These are phyloP conservation scores for Anthracocystis panici-leucophaei DNA, from an alignment of 1,284 basidiomycete species.

Conservation along the genomic window DNA sequence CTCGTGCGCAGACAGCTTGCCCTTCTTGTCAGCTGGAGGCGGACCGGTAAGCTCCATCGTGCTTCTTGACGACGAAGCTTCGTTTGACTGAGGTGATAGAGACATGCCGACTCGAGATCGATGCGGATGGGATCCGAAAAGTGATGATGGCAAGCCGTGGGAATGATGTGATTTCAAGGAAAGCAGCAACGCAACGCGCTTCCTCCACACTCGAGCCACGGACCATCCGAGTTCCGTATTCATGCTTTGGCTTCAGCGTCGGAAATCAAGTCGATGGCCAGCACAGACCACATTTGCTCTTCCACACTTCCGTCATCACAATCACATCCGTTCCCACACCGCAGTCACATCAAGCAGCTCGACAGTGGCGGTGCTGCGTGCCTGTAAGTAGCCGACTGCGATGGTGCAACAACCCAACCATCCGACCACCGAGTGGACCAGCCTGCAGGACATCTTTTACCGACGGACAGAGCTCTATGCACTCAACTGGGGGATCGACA, in stretches of 20 bases:
- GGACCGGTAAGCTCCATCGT: conserved; percentile 5
- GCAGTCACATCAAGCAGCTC: not conserved
- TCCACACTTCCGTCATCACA: not conserved
- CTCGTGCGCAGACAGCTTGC: conserved; percentile 56
- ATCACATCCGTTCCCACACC: not conserved
- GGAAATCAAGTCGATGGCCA: conserved; percentile 2
- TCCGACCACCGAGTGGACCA: conserved; percentile 62
- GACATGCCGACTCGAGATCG: conserved; percentile 15
- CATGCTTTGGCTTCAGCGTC: not conserved
- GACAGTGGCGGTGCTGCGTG: not conserved
- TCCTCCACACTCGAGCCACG: conserved; percentile 11
- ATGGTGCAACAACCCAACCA: conserved; percentile 48
- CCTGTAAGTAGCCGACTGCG: not conserved
- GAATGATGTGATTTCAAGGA: not conserved
- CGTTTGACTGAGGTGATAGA: conserved; percentile 3
- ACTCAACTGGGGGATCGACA: conserved; percentile 82
- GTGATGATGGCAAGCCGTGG: not conserved
- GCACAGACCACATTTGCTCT: conserved; percentile 12
- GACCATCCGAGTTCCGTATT: conserved; percentile 12
- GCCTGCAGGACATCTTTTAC: conserved; percentile 70
- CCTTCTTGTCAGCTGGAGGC: conserved; percentile 17
- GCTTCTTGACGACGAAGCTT: conserved; percentile 27
- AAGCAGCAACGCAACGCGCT: not conserved
- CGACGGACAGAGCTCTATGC: conserved; percentile 84
- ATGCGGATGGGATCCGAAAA: not conserved